Evolutionary conservation across 441 rosid species (phyloP), one percentile per base, ranked within the genome.

Genomic region (Adansonia gregorii): DNA sequence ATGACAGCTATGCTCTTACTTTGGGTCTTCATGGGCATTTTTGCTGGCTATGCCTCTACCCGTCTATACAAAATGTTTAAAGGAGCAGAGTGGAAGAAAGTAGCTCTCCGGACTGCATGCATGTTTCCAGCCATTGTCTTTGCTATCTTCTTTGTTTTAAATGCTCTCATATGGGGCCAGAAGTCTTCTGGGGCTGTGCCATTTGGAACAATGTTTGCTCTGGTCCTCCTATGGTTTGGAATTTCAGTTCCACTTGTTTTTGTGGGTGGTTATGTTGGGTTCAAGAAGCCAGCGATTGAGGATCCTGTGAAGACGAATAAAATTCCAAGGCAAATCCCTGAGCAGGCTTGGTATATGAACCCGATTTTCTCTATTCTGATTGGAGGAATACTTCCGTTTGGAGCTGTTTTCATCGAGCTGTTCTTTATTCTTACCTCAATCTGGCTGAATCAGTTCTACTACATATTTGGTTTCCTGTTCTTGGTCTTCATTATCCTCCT

Each of bases 1-100:
- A 89, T 89, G 93, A 89, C 93, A 56, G 91, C 91, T 54, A 83
- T 89, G 93, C 89, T 89, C 45, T 78, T 89, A 8, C 91, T 89
- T 27, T 89, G 93, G 91, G 91, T 87, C 76, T 89, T 88, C 87
- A 85, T 89, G 93, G 93, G 91, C 5, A 84, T 89, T 20, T 86
- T 86, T 75, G 91, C 93, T 17, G 90, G 91, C 49, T 89, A 86
- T 3, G 87, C 91, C 41, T 84, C 90, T 17, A 52, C 89, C 39
- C 86, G 88, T 60, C 76, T 89, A 69, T 89, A 89, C 88, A 89
- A 88, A 73, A 80, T 82, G 87, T 88, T 88, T 76, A 86, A 83
- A 80, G 93, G 93, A 60, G 73, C 91, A 41, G 90, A 89, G 73
- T 89, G 93, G 91, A 88, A 81, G 86, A 86, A 58, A 78, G 84